These are phyloP conservation scores for Blastobotrys proliferans DNA, from an alignment of 1,139 yeast genomes.

Conservation along the genomic window DNA sequence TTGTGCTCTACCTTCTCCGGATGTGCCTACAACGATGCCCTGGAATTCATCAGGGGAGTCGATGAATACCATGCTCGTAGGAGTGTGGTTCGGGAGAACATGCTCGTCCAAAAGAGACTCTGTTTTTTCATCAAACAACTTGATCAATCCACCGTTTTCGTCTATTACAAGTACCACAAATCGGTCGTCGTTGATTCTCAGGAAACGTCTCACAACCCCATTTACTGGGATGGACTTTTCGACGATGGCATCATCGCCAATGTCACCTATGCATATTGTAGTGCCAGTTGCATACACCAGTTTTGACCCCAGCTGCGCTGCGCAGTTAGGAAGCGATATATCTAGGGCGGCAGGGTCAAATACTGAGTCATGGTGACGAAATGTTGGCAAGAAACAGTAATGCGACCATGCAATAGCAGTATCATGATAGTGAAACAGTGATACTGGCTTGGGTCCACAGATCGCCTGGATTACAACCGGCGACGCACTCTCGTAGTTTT, in stretches of 20 bases:
- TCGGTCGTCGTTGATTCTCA: background rate
- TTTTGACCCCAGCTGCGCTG: background rate
- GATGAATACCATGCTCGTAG: constrained; percentile 9
- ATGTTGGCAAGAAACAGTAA: constrained; percentile 1
- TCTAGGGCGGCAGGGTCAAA: constrained; percentile 1
- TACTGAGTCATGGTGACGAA: background rate
- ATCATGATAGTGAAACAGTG: background rate
- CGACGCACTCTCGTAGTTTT: too few relatives aligned
- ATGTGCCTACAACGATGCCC: constrained; percentile 16
- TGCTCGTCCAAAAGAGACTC: constrained; percentile 6
- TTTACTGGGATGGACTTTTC: background rate
- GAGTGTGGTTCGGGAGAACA: too few relatives aligned
- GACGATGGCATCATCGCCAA: background rate
- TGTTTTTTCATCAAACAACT: constrained; percentile 1
- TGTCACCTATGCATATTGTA: background rate
- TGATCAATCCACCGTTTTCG: constrained; percentile 2
- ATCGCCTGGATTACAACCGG: background rate
- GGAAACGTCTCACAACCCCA: background rate
- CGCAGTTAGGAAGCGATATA: constrained; percentile 5
- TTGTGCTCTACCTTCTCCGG: constrained; percentile 6
- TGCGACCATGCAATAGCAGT: constrained; percentile 7
- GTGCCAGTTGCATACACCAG: background rate
- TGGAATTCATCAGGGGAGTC: constrained; percentile 8
- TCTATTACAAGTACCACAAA: constrained; percentile 1
- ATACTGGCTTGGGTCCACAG: constrained; percentile 4